phyloP scores from a whole-genome alignment of 495 filamentous ascomycete genomes.

The Aeminium ludgeri region DNA sequence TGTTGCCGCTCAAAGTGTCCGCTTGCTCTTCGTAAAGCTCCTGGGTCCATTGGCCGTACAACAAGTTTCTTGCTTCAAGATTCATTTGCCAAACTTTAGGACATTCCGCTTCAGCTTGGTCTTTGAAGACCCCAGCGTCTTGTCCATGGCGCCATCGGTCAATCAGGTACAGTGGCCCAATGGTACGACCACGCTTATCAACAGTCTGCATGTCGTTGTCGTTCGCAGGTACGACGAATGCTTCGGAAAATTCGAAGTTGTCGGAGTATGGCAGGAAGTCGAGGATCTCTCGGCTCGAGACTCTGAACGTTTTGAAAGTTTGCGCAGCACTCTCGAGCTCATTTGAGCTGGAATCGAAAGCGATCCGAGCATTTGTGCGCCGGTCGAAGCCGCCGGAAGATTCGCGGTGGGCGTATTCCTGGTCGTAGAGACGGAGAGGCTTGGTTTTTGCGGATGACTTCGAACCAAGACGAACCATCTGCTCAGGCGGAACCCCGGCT shows the following conservation, averaged over 20 bases:
- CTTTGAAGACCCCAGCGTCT: slow-evolving; percentile 28
- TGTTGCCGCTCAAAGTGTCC: slow-evolving; percentile 34
- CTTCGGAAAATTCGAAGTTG: slow-evolving; percentile 37
- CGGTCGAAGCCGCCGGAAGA: slow-evolving; percentile 20
- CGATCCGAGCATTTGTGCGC: slow-evolving; percentile 17
- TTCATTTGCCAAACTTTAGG: slow-evolving; percentile 38
- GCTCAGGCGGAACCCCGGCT: slow-evolving; percentile 36
- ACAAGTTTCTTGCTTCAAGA: slow-evolving; percentile 36
- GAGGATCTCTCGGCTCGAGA: slow-evolving; percentile 27
- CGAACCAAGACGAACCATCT: slow-evolving; percentile 51
- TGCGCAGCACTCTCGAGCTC: slow-evolving; percentile 18
- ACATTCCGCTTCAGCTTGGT: neutral
- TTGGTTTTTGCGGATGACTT: slow-evolving; percentile 39
- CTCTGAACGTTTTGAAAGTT: slow-evolving; percentile 13
- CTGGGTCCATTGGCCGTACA: no score
- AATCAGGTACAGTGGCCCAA: slow-evolving; percentile 37
- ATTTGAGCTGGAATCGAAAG: no score
- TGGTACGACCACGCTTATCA: slow-evolving; percentile 30
- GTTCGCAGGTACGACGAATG: slow-evolving; percentile 32
- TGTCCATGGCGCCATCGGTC: slow-evolving; percentile 38
- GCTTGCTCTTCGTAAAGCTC: no score
- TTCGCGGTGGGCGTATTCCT: slow-evolving; percentile 22
- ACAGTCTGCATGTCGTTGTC: slow-evolving; percentile 31
- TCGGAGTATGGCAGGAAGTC: slow-evolving; percentile 46
- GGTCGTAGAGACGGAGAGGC: slow-evolving; percentile 32